Conservation (phyloP, 768 basidiomycete genomes). For the Trametes meyenii region DNA sequence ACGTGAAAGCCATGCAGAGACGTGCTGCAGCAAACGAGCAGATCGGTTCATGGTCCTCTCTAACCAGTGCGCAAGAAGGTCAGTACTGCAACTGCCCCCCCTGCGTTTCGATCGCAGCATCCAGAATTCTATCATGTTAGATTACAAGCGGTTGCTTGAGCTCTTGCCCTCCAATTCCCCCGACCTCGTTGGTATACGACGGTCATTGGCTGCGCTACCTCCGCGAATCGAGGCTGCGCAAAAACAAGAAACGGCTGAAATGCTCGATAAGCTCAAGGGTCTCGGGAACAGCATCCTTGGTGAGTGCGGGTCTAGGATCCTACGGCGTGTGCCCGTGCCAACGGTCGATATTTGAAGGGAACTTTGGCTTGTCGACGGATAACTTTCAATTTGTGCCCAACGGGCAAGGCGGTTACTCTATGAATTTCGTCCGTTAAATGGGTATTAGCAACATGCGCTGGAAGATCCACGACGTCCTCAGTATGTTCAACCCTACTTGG, state of each 20-base stretch:
- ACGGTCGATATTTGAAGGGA: constrained; percentile 52
- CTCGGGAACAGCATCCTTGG: constrained; percentile 91
- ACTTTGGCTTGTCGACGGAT: constrained; percentile 92
- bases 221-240: constrained; percentile 75
- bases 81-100: background rate
- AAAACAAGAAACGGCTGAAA: constrained; percentile 87
- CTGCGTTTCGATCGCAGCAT: background rate
- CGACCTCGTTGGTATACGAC: constrained; percentile 49
- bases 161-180: constrained; percentile 61
- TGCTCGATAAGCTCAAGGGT: constrained; percentile 90
- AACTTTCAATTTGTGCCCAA: constrained; percentile 97
- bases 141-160: constrained; percentile 73
- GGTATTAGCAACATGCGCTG: no score
- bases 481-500: no score
- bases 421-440: constrained; percentile 66
- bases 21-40: constrained; percentile 86
- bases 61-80: constrained; percentile 88
- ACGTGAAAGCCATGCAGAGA: constrained; percentile 86
- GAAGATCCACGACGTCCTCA: no score
- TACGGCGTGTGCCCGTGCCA: background rate
- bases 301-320: constrained; percentile 34
- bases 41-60: constrained; percentile 80
- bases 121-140: constrained; percentile 41
- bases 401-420: constrained; percentile 92
- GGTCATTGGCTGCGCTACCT: constrained; percentile 57